These are phyloP conservation scores for Umbilicus rupestris DNA, from an alignment of 164 flowering plant species.

Conservation along the genomic window DNA sequence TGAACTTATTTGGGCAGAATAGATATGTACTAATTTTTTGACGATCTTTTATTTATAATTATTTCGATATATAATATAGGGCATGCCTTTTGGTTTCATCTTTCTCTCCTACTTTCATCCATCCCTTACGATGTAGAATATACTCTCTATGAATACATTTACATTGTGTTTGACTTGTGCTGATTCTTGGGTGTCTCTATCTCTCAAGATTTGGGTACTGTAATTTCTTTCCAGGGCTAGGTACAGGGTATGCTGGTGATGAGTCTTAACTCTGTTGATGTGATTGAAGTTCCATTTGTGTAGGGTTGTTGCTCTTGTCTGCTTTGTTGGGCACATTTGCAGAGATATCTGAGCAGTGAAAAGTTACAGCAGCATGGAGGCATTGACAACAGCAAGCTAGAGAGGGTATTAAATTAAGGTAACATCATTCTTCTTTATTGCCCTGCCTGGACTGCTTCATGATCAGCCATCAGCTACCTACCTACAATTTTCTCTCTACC, in stretches of 20 bases:
- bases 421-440: not conserved
- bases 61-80: too few species aligned
- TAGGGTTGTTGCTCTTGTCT: conserved; percentile 2
- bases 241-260: not conserved
- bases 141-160: too few species aligned
- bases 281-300: not conserved
- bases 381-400: not conserved
- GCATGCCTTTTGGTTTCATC: too few species aligned
- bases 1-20: too few species aligned
- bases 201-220: not conserved
- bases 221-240: not conserved
- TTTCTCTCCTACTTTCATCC: too few species aligned
- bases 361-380: not conserved
- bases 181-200: not conserved
- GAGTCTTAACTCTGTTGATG: not conserved
- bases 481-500: too few species aligned
- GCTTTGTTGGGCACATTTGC: conserved; percentile 3
- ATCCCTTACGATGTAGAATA: too few species aligned
- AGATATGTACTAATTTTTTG: too few species aligned
- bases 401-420: not conserved
- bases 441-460: too few species aligned
- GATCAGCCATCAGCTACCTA: too few species aligned
- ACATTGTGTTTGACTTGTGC: not conserved
- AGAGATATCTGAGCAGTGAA: not conserved
- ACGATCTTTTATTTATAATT: too few species aligned